Base-by-base conservation (phyloP, 2,329 filamentous ascomycete species). In the Cladosporium sp. region DNA sequence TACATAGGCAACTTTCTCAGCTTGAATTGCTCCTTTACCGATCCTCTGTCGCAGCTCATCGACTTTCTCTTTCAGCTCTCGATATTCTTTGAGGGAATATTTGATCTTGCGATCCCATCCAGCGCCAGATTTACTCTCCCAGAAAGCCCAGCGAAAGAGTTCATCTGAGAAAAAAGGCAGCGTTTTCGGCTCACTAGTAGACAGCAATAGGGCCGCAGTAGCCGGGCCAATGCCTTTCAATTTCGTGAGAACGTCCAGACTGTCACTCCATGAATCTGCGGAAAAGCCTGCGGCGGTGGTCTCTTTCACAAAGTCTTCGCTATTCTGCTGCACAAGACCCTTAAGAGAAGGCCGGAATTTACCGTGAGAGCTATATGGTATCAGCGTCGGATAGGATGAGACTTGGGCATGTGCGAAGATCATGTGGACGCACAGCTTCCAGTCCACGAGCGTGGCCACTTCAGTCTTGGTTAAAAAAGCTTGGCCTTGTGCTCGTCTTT, bases 151-250 rank as follows among this genome's bases (percentile, higher is more conserved):
- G 69, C 88, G 84, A 73, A 88, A 94, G 3, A 89, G 83, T 77
- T 95, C 91, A 73, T 96, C 92, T 2, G 88, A 90, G 78, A 94
- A 94, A 81, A 94, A 94, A 1, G 91, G 84, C 58, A 88, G 82
- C 14, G 79, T 77, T 0, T 80, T 76, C 0, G 88, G 84, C 67
- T 88, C 83, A 69, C 88, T 84, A 5, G 90, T 85, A 5, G 88
- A 85, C 2, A 95, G 82, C 1, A 94, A 78, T 35, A 95, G 84
- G 1, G 90, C 91, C 0, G 90, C 91, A 0, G 91, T 94, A 8
- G 91, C 91, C 1, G 91, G 91, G 0, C 91, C 91, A 67, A 96
- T 86, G 37, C 91, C 91, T 68, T 83, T 88, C n/a, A 95, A 80
- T 64, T 82, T 82, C 1, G 82, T 82, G 12, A 93, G 80, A 1